Evolutionary conservation across 2,329 filamentous ascomycete genomes (phyloP).

Genomic region (Botryosphaeria dothidea): DNA sequence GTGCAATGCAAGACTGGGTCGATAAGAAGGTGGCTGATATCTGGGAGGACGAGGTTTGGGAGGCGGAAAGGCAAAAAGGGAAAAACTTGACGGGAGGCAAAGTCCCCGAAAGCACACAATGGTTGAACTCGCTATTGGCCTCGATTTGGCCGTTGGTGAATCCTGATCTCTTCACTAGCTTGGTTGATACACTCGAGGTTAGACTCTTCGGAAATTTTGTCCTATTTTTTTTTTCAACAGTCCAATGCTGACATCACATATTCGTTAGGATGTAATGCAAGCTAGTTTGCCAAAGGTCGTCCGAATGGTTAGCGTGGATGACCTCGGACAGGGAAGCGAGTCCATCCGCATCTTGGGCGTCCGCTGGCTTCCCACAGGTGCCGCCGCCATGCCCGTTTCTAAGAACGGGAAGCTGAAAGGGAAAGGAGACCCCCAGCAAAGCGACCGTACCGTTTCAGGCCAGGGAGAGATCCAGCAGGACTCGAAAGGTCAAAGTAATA

Average conservation of each 20-base stretch:
- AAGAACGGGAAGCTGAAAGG: conserved; percentile 59
- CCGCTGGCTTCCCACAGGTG: conserved; percentile 71
- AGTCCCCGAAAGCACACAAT: conserved; percentile 66
- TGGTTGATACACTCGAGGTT: conserved; percentile 68
- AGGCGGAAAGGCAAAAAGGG: conserved; percentile 59
- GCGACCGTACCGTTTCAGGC: conserved; percentile 53
- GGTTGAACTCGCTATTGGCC: conserved; percentile 69
- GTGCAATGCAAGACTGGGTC: conserved; percentile 60
- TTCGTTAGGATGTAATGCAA: conserved; percentile 68
- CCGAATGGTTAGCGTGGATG: conserved; percentile 74
- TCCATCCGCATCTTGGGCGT: conserved; percentile 69
- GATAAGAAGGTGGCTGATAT: conserved; percentile 61
- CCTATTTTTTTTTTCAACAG: background rate
- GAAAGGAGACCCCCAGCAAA: conserved; percentile 44
- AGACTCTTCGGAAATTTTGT: background rate
- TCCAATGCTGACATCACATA: background rate
- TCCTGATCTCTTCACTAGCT: conserved; percentile 68
- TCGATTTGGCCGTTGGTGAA: conserved; percentile 76
- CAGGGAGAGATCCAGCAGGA: conserved; percentile 42
- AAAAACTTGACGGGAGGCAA: conserved; percentile 46
- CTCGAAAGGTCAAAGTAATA: conserved; percentile 34
- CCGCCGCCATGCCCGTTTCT: conserved; percentile 63
- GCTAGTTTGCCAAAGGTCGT: conserved; percentile 69
- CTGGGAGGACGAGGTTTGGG: conserved; percentile 71
- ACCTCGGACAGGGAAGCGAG: conserved; percentile 74